These are phyloP conservation scores for Byssoonygena ceratinophila DNA, from an alignment of 2,329 filamentous ascomycete species.

Conservation along the genomic window DNA sequence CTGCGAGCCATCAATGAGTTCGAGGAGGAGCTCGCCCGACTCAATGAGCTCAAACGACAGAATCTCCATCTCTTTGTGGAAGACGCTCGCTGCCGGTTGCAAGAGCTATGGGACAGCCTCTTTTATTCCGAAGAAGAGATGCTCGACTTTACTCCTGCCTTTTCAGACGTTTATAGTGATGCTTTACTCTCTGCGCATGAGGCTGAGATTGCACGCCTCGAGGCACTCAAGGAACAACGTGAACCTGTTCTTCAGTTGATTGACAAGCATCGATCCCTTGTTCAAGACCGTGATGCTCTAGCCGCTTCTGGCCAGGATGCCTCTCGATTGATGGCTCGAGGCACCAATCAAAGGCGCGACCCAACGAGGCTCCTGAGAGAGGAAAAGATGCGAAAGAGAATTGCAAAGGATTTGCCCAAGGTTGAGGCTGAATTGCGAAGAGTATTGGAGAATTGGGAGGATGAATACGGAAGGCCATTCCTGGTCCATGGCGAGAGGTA, in stretches of 20 bases:
- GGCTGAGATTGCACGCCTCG: constrained; percentile 72
- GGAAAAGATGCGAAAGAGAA: constrained; percentile 97
- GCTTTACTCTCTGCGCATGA: constrained; percentile 91
- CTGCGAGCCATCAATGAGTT: constrained; percentile 90
- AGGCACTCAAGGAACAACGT: constrained; percentile 74
- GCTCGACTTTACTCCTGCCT: constrained; percentile 93
- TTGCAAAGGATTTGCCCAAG: constrained; percentile 91
- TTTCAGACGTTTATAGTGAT: constrained; percentile 94
- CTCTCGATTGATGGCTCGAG: constrained; percentile 80
- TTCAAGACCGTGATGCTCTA: constrained; percentile 78
- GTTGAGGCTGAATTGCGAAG: constrained; percentile 73
- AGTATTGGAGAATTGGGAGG: constrained; percentile 76
- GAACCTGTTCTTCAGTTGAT: constrained; percentile 72
- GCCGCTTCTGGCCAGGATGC: constrained; percentile 89
- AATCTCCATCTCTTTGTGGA: constrained; percentile 95
- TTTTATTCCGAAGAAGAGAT: constrained; percentile 98
- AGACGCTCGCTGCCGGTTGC: constrained; percentile 78
- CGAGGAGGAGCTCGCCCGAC: constrained; percentile 72
- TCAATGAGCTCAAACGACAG: constrained; percentile 89
- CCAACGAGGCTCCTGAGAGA: constrained; percentile 87
- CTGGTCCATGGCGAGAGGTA: constrained; percentile 86
- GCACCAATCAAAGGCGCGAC: constrained; percentile 84
- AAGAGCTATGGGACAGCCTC: constrained; percentile 87
- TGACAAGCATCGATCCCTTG: constrained; percentile 69
- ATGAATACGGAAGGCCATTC: constrained; percentile 89